Base-by-base conservation (phyloP, 176 grass and related monocot genomes). In the Elaeis guineensis region DNA sequence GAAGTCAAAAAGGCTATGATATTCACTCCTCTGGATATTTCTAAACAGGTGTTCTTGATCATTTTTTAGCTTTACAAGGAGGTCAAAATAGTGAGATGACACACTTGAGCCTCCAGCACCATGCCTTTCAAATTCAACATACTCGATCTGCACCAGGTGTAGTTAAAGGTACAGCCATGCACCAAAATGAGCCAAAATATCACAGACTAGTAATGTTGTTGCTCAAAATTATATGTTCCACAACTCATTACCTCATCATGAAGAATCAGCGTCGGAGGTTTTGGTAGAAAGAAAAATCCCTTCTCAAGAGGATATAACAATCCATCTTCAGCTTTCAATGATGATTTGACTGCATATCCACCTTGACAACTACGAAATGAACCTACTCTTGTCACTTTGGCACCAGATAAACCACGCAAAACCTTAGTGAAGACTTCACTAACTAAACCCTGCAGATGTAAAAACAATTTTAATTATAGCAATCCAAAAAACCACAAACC, bases 321-420 rank as follows among this genome's bases (percentile, higher is more conserved):
- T 64, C 93, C 93, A 76, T 98, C 93, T 89, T 98, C 93, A 73
- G 93, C 93, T 85, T 98, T 98, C 19, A 98, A 82, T 67, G 93
- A 98, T 51, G 93, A 98, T 86, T 98, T 98, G 68, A 98, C 93
- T 75, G 93, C 93, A 76, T 98, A 98, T 63, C 92, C 92, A 83
- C 83, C 82, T 73, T 92, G 81, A 73, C 70, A 84, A 73, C 84
- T 98, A 62, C 87, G 85, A 64, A 98, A 98, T 51, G 78, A 74
- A 52, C 84, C 88, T n/a, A 84, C 87, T 56, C 93, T 89, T 66
- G 93, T 98, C 44, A 98, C 93, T 75, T 89, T 98, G 39, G 82
- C 78, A 70, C 87, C 87, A 74, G 93, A 98, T 78, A 98, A 64
- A 58, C 93, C 93, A 65, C 87, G 87, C 67, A 98, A 83, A 25